Conservation (phyloP, 495 filamentous ascomycete genomes). For the Hypoxylon perforatum region DNA sequence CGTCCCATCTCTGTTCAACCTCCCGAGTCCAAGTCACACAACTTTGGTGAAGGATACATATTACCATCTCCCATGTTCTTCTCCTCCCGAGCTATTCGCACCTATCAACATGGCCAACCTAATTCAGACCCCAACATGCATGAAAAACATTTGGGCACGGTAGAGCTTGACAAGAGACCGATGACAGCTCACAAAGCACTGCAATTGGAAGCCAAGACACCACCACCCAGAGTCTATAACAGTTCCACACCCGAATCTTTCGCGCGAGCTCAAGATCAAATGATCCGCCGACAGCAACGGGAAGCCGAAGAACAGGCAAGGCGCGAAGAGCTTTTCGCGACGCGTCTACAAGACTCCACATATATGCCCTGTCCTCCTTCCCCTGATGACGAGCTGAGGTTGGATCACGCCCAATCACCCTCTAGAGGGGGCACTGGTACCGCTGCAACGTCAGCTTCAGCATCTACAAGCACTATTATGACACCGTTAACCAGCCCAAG, state of each 20-base stretch:
- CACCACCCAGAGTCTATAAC: conserved; percentile 37
- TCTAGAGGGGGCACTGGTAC: conserved; percentile 54
- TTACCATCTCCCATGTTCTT: conserved; percentile 52
- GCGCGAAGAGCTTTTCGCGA: conserved; percentile 30
- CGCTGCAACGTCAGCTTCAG: conserved; percentile 57
- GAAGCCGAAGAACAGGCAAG: conserved; percentile 37
- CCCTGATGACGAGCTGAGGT: conserved; percentile 58
- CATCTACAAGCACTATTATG: conserved; percentile 53
- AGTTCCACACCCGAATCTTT: conserved; percentile 46
- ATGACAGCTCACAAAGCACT: conserved; percentile 56
- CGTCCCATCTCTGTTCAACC: conserved; percentile 51
- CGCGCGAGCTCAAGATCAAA: conserved; percentile 43
- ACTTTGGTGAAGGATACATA: conserved; percentile 6
- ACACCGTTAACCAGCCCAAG: conserved; percentile 61
- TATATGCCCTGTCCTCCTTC: conserved; percentile 57
- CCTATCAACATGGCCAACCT: conserved; percentile 55
- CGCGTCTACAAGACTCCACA: conserved; percentile 26
- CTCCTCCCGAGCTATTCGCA: conserved; percentile 45
- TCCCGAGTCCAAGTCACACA: conserved; percentile 37
- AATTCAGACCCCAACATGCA: conserved; percentile 60
- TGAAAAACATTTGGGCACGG: conserved; percentile 47
- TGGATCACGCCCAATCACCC: conserved; percentile 37
- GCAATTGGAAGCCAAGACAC: conserved; percentile 43
- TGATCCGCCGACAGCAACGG: conserved; percentile 36
- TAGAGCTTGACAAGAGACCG: conserved; percentile 51